phyloP scores from a whole-genome alignment of 2,329 filamentous ascomycete species.

The Penicillium aurantiogriseum region DNA sequence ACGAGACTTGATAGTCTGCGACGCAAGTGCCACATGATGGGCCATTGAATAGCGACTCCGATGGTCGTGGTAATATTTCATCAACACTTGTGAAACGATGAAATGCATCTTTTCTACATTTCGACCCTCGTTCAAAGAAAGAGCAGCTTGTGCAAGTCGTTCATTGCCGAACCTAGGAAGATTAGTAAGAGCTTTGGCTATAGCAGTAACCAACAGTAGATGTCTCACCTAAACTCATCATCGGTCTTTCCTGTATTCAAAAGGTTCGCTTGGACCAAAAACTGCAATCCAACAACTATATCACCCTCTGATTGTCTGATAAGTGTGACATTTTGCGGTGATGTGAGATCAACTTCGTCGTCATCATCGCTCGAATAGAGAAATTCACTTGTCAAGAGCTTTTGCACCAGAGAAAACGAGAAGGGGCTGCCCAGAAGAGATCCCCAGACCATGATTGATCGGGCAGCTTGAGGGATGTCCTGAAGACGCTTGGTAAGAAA shows the following conservation, averaged over 20 bases:
- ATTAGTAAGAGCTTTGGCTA: slow-evolving; percentile 6
- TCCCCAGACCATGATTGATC: slow-evolving; percentile 81
- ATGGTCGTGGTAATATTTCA: slow-evolving; percentile 67
- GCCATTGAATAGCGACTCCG: slow-evolving; percentile 70
- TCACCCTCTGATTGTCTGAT: slow-evolving; percentile 64
- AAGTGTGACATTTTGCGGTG: slow-evolving; percentile 45
- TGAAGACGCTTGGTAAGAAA: slow-evolving; percentile 77
- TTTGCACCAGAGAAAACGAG: slow-evolving; percentile 76
- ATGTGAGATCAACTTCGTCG: slow-evolving; percentile 36
- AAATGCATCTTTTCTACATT: slow-evolving; percentile 83
- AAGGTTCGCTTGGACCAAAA: slow-evolving; percentile 74
- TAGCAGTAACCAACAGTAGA: not conserved
- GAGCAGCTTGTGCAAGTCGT: slow-evolving; percentile 74
- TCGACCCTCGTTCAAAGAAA: slow-evolving; percentile 64
- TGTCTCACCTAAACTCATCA: slow-evolving; percentile 64
- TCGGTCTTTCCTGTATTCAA: slow-evolving; percentile 79
- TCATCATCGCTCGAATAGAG: slow-evolving; percentile 55
- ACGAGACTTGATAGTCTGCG: slow-evolving; percentile 68
- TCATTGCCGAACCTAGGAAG: slow-evolving; percentile 73
- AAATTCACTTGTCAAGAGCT: slow-evolving; percentile 73
- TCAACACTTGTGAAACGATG: slow-evolving; percentile 76
- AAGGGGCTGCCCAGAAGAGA: slow-evolving; percentile 79
- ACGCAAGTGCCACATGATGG: slow-evolving; percentile 75
- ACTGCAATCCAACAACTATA: slow-evolving; percentile 71
- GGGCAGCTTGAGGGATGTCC: slow-evolving; percentile 71